A percentile compares a stretch with the other conserved stretches of the same genome.
phyloP scores from a whole-genome alignment of 306 rosid genomes.

The Sindora glabra region DNA sequence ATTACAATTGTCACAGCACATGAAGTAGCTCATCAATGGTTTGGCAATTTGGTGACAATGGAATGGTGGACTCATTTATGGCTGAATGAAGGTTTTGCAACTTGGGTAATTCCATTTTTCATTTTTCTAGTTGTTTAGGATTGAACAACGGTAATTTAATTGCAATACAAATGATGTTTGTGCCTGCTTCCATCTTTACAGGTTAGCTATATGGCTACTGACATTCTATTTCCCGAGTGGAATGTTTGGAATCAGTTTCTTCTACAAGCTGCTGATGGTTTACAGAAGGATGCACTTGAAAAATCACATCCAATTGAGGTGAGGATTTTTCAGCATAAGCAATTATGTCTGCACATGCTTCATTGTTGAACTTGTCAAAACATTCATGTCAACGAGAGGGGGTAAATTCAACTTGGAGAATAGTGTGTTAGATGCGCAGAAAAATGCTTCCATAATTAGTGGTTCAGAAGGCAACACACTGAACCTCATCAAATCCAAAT shows the following conservation, averaged over 20 bases:
- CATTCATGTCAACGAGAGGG: neutral
- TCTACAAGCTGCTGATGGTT: slow-evolving; percentile 28
- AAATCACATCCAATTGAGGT: slow-evolving; percentile 64
- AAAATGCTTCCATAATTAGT: slow-evolving; percentile 1
- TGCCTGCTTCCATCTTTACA: slow-evolving; percentile 16
- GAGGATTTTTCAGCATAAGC: neutral
- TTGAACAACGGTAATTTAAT: neutral
- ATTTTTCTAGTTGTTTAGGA: neutral
- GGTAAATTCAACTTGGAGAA: neutral
- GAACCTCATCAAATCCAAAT: neutral
- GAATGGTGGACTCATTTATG: slow-evolving; percentile 74
- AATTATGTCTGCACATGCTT: neutral
- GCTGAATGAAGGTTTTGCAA: slow-evolving; percentile 71
- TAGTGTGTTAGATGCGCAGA: neutral
- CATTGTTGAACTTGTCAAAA: neutral
- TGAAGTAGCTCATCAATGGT: slow-evolving; percentile 72
- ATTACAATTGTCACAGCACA: slow-evolving; percentile 41
- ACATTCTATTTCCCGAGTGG: slow-evolving; percentile 59
- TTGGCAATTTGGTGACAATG: slow-evolving; percentile 72
- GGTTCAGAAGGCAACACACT: neutral
- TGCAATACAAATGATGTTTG: neutral
- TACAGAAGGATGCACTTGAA: slow-evolving; percentile 45
- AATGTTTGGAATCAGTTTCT: slow-evolving; percentile 57
- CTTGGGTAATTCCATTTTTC: slow-evolving; percentile 54
- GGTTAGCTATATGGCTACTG: slow-evolving; percentile 58